phyloP scores from a whole-genome alignment of 164 flowering plant species.

The Houttuynia cordata region DNA sequence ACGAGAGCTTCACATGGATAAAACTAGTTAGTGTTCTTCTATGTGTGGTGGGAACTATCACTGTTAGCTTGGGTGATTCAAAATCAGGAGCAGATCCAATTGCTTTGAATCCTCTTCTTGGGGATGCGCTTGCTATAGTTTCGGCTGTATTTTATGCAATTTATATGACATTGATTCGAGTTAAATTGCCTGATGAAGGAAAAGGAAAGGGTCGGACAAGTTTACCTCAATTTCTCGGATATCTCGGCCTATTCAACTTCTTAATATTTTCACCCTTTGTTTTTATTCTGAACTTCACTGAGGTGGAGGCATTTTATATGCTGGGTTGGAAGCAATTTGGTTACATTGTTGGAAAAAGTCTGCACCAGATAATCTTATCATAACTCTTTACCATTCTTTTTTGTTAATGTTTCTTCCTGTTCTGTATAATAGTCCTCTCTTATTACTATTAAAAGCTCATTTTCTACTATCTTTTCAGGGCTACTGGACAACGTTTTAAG shows the following conservation, averaged over 20 bases:
- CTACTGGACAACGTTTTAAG: constrained; percentile 88
- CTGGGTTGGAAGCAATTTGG: constrained; percentile 71
- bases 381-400: background rate
- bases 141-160: constrained; percentile 78
- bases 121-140: constrained; percentile 67
- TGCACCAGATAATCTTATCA: constrained; percentile 2
- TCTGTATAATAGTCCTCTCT: too few species aligned
- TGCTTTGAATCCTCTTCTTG: constrained; percentile 72
- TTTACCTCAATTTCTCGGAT: constrained; percentile 95
- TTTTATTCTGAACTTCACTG: constrained; percentile 48
- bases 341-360: constrained; percentile 82
- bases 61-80: constrained; percentile 83
- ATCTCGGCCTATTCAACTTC: constrained; percentile 75
- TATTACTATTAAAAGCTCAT: background rate
- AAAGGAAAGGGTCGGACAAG: constrained; percentile 57
- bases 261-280: constrained; percentile 76
- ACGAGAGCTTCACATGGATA: constrained; percentile 87
- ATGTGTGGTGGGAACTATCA: constrained; percentile 90
- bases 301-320: constrained; percentile 48
- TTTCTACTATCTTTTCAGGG: constrained; percentile 28
- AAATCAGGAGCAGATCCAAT: constrained; percentile 20
- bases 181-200: constrained; percentile 66
- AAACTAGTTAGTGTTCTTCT: constrained; percentile 82
- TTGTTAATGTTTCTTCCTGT: background rate
- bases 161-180: constrained; percentile 79